Evolutionary conservation across 202 grass and related monocot genomes (phyloP), one percentile per base, ranked within the genome.

Genomic region (Digitaria exilis): DNA sequence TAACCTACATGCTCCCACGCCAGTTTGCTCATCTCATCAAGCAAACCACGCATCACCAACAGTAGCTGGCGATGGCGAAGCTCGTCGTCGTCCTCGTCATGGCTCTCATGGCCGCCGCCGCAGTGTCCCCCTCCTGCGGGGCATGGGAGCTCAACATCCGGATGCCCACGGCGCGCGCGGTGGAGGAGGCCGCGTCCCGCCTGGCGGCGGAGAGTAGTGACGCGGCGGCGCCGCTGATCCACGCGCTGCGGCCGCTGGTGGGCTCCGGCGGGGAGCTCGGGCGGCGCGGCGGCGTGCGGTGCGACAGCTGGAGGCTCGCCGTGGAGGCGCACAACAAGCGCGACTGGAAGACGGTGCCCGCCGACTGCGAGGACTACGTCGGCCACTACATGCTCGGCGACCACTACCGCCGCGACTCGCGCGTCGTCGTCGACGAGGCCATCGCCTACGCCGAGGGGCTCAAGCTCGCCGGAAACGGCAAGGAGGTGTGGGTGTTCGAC

Each of bases 401-500:
- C 2, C 75, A 80, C 39, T 93, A 83, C 69, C 82, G 73, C 46
- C 74, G 58, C 1, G 91, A 93, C 79, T 80, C 82, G 43, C 57
- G 24, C 32, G 77, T 67, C 30, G 91, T 90, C 21, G 25, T 81
- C 63, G 84, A 93, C 75, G 82, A 90, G 78, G 88, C 88, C 31
- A 0, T 80, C 45, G 43, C 74, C 26, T 90, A 90, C 75, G 74
- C 65, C 69, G 35, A 82, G 30, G 24, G 13, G 1, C 43, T 88
- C 21, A 6, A 29, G n/a, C 83, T 90, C 17, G 69, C 35, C 29
- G 73, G 69, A 19, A 57, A 84, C 24, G 88, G 85, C 44, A 80
- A 41, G 78, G 91, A 90, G 68, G 75, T 79, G 1, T 93, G 87
- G 87, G 70, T 90, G 7, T 90, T 93, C 51, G 91, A 93, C 79